phyloP scores from a whole-genome alignment of 495 filamentous ascomycete genomes.

The Trichoderma orchidacearum region DNA sequence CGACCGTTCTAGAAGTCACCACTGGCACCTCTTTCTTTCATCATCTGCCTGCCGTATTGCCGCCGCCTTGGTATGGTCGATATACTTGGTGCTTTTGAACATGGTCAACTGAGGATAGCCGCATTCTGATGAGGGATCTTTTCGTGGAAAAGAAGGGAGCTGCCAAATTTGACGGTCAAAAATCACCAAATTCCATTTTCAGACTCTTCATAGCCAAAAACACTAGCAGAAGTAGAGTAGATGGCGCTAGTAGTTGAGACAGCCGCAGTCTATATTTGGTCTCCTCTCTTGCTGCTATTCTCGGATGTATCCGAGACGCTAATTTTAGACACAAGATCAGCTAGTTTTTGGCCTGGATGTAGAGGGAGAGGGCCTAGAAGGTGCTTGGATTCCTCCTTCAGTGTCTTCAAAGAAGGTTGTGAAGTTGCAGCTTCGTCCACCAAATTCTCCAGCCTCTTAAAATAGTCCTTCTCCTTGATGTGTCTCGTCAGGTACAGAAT shows the following conservation, averaged over 20 bases:
- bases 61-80: background rate
- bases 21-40: background rate
- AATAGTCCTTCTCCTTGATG: constrained; percentile 3
- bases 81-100: background rate
- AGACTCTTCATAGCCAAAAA: too few relatives aligned
- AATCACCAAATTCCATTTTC: too few relatives aligned
- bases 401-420: background rate
- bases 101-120: too few relatives aligned
- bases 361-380: background rate
- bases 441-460: background rate
- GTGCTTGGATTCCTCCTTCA: background rate
- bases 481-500: constrained; percentile 2
- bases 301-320: background rate
- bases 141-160: too few relatives aligned
- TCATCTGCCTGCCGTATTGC: background rate
- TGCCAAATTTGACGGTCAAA: too few relatives aligned
- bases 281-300: background rate
- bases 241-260: background rate
- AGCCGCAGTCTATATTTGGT: background rate
- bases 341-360: background rate
- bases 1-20: background rate
- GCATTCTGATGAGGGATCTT: too few relatives aligned
- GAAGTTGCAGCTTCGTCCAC: background rate
- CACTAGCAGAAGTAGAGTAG: too few relatives aligned
- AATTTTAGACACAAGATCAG: background rate